These are phyloP conservation scores for Linnemannia zychae DNA, from an alignment of 192 early-diverging fungal species.

Conservation along the genomic window DNA sequence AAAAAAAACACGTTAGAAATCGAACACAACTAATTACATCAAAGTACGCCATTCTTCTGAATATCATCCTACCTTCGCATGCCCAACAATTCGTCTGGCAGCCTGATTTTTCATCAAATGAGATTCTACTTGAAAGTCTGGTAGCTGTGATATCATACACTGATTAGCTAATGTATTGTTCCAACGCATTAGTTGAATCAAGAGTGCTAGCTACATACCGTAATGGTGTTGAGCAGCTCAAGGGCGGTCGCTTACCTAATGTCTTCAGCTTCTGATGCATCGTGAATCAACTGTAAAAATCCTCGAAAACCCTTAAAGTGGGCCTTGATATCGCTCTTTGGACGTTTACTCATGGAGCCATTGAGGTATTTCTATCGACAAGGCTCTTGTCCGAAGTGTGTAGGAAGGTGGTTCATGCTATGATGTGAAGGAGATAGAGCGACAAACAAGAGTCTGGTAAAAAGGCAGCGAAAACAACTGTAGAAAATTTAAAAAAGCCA, in stretches of 20 bases:
- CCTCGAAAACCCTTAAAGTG: constrained; percentile 3
- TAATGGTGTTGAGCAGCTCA: constrained; percentile 4
- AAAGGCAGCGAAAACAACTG: not conserved
- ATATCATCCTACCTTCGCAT: not conserved
- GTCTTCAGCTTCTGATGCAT: not conserved
- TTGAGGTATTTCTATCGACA: constrained; percentile 7
- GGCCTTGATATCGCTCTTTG: not conserved
- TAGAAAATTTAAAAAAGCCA: not conserved
- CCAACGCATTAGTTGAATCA: not conserved
- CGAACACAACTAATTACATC: not conserved
- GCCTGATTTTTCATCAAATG: constrained; percentile 9
- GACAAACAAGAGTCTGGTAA: not conserved
- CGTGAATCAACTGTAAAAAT: constrained; percentile 9
- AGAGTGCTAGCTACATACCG: not conserved
- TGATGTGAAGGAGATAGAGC: not conserved
- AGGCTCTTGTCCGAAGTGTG: not conserved
- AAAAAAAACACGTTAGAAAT: not conserved
- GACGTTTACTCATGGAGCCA: not conserved
- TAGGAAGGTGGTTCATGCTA: constrained; percentile 3
- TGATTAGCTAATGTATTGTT: not conserved
- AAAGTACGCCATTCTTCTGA: not conserved
- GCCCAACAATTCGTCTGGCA: not conserved
- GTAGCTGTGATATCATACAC: not conserved
- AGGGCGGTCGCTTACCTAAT: not conserved
- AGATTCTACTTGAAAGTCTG: constrained; percentile 16